Conservation (phyloP, 768 basidiomycete genomes). For the Butyriboletus loyo region DNA sequence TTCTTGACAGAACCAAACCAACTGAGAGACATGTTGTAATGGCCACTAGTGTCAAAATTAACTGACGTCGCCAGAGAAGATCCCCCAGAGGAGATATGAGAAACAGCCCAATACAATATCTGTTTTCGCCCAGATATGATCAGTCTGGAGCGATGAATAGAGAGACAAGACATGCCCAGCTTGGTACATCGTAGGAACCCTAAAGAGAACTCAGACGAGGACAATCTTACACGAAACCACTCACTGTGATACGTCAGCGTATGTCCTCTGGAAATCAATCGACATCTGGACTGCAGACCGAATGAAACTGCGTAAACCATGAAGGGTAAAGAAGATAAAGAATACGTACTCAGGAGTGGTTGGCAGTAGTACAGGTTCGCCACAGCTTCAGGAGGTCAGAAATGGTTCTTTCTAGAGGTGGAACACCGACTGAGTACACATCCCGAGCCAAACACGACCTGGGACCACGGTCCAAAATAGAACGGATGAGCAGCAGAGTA, state of each 20-base stretch:
- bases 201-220: conserved; percentile 21
- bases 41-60: conserved; percentile 37
- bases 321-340: neutral
- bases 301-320: neutral
- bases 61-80: conserved; percentile 40
- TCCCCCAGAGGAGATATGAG: conserved; percentile 46
- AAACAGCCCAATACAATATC: conserved; percentile 33
- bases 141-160: neutral
- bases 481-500: conserved; percentile 6
- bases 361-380: conserved; percentile 81
- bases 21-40: conserved; percentile 36
- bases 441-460: conserved; percentile 13
- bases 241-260: conserved; percentile 32
- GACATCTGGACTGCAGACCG: conserved; percentile 30
- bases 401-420: neutral
- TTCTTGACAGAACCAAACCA: conserved; percentile 35
- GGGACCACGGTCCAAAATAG: conserved; percentile 13
- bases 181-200: conserved; percentile 63
- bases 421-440: conserved; percentile 19
- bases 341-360: conserved; percentile 62
- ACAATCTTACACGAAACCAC: neutral
- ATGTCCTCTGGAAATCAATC: conserved; percentile 32
- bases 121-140: neutral
- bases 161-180: conserved; percentile 45
- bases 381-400: conserved; percentile 32